Base-by-base conservation (phyloP, 352 stramenopile species). In the Phytophthora sp. region DNA sequence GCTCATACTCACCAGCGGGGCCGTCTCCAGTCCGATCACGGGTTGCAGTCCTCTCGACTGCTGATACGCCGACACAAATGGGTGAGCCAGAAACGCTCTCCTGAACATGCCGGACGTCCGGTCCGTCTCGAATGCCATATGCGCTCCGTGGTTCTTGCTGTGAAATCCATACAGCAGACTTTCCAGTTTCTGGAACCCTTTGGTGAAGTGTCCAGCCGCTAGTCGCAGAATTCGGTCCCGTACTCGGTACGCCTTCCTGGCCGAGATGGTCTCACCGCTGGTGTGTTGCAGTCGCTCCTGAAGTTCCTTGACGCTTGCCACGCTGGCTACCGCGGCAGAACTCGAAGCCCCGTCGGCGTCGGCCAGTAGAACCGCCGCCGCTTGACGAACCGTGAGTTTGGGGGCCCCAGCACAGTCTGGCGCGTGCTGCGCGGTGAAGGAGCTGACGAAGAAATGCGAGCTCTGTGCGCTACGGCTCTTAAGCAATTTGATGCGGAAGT, bases 401-500 rank as follows among this genome's bases (percentile, higher is more conserved):
- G 71, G 47, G 4, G 51, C 47, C 7, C 61, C 61, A 1, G 61
- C 58, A 21, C 71, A 78, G 36, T 72, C 66, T 13, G 39, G 3
- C 11, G 57, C 29, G 31, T 78, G 71, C 16, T 58, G 31, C 24
- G 57, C 71, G 11, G 51, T 35, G 57, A 75, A 78, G 5, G 71
- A 78, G 16, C 66, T 75, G 21, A 78, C 71, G 39, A 78, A 78
- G 54, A 78, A 78, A 55, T 78, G 66, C 31, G 71, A 61, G 23
- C 65, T 71, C 16, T 78, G 63, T 29, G 67, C 66, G 27, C 71
- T 78, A 52, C 71, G 71, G n/a, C 61, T 73, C 39, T 78, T 78
- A 26, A 78, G 71, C 35, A 78, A 60, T 56, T 78, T 78, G 29
- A 78, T 73, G 31, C 45, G 54, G 57, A 78, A 78, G 49, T 38